Evolutionary conservation across 257 asterid species (phyloP).

Genomic region (Galeopsis tetrahit): DNA sequence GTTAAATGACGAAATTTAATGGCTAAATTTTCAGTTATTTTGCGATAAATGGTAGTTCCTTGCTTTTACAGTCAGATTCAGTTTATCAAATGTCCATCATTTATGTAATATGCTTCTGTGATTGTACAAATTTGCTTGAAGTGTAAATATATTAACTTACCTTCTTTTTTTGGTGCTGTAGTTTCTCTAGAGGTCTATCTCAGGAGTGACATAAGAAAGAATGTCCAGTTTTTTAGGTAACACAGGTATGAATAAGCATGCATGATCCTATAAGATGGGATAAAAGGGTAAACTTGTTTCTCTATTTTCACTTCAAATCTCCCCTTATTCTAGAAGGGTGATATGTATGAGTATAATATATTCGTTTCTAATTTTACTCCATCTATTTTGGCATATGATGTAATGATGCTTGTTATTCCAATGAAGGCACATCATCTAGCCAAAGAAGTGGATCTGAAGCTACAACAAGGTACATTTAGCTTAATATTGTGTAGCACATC

Average conservation of each 20-base stretch:
- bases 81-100: neutral
- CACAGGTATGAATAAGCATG: constrained; percentile 57
- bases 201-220: constrained; percentile 73
- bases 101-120: neutral
- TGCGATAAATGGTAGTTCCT: neutral
- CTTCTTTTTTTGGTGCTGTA: constrained; percentile 36
- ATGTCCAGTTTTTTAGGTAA: constrained; percentile 67
- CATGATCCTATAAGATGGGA: neutral
- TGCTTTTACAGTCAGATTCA: neutral
- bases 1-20: constrained; percentile 24
- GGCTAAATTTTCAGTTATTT: constrained; percentile 4
- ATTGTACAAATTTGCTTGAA: constrained; percentile 23
- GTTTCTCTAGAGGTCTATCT: constrained; percentile 72
- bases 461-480: constrained; percentile 57
- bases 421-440: constrained; percentile 56
- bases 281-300: too few relatives aligned
- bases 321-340: neutral
- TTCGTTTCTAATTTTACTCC: constrained; percentile 1
- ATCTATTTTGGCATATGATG: constrained; percentile 19
- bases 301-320: neutral
- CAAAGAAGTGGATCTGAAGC: constrained; percentile 58
- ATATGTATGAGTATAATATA: neutral
- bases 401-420: constrained; percentile 16
- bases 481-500: constrained; percentile 22
- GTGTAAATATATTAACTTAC: constrained; percentile 28